Percentiles rank a stretch among this genome's conserved stretches.
Evolutionary conservation across 495 filamentous ascomycete species (phyloP).

Genomic region (Penicillium cinerascens): DNA sequence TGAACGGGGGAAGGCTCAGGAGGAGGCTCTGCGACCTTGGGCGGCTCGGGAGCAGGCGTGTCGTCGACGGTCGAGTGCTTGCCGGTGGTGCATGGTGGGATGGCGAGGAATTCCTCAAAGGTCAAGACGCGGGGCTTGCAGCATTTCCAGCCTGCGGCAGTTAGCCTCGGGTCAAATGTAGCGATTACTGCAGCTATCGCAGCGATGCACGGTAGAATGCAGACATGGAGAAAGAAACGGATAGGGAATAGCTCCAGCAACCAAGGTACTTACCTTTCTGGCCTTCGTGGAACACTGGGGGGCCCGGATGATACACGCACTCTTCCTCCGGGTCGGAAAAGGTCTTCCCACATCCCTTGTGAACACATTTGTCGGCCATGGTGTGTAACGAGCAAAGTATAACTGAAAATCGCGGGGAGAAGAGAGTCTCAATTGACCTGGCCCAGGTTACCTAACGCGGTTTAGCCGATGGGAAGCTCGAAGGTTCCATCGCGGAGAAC

Average conservation of each 20-base stretch:
- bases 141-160: constrained; percentile 86
- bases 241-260: constrained; percentile 19
- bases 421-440: constrained; percentile 1
- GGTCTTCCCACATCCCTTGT: constrained; percentile 89
- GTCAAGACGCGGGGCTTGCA: constrained; percentile 97
- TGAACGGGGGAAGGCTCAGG: constrained; percentile 25
- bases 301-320: constrained; percentile 90
- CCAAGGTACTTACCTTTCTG: constrained; percentile 81
- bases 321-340: constrained; percentile 81
- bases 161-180: constrained; percentile 3
- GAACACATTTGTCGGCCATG: constrained; percentile 91
- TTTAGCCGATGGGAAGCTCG: constrained; percentile 46
- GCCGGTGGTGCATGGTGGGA: constrained; percentile 90
- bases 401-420: background rate
- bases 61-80: constrained; percentile 87
- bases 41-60: constrained; percentile 54
- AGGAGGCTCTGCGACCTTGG: constrained; percentile 36
- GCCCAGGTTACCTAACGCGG: constrained; percentile 25
- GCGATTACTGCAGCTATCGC: background rate
- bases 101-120: constrained; percentile 96
- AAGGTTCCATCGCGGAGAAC: constrained; percentile 42
- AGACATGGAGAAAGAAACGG: background rate
- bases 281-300: constrained; percentile 94
- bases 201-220: background rate
- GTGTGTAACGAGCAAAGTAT: constrained; percentile 12